Conservation (phyloP, 257 asterid genomes). For the Solanum paucissectum region DNA sequence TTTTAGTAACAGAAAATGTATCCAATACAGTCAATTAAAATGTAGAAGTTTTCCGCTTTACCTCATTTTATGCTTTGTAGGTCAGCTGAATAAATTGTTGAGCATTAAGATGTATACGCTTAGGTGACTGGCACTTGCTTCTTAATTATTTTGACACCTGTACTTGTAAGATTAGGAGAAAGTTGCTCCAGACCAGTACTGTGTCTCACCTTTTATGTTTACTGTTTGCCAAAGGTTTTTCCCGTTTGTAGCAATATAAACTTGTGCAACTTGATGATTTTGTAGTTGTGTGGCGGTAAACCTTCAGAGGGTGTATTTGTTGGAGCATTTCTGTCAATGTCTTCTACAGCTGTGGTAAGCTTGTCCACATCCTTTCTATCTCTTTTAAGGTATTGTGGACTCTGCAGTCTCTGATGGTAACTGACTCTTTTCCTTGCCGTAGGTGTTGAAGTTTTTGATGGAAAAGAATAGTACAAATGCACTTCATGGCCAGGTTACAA, state of each 20-base stretch:
- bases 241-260: slow-evolving; percentile 4
- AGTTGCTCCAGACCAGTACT: neutral
- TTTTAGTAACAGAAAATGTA: neutral
- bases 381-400: neutral
- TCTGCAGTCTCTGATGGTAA: neutral
- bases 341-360: slow-evolving; percentile 98
- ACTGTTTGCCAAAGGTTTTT: neutral
- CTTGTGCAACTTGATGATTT: slow-evolving; percentile 5
- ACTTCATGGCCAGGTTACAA: slow-evolving; percentile 96
- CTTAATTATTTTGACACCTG: neutral
- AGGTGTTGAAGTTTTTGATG: slow-evolving; percentile 69
- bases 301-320: slow-evolving; percentile 94
- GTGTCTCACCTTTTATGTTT: neutral
- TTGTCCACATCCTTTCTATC: neutral
- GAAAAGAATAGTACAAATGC: slow-evolving; percentile 78
- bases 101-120: neutral
- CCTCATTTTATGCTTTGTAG: neutral
- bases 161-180: neutral
- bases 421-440: neutral
- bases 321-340: slow-evolving; percentile 95
- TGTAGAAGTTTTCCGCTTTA: neutral
- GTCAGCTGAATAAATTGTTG: neutral
- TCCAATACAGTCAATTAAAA: neutral
- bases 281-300: slow-evolving; percentile 93
- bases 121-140: neutral